These are phyloP conservation scores for Candida oleophila DNA, from an alignment of 805 yeast genomes.

Conservation along the genomic window DNA sequence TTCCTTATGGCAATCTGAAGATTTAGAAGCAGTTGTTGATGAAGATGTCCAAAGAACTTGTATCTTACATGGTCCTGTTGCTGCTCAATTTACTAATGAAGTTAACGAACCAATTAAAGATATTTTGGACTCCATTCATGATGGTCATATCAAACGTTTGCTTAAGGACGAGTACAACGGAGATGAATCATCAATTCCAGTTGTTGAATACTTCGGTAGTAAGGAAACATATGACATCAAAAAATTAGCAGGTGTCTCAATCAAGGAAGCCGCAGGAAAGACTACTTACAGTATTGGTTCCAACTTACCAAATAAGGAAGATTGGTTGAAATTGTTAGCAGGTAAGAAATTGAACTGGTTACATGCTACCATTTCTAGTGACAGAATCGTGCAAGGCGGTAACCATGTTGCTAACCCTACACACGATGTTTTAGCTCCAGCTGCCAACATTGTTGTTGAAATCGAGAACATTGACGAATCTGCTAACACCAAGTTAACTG, in stretches of 20 bases:
- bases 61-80: constrained; percentile 97
- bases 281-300: constrained; percentile 40
- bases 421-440: constrained; percentile 77
- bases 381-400: constrained; percentile 80
- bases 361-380: constrained; percentile 79
- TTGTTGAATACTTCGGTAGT: constrained; percentile 86
- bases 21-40: constrained; percentile 91
- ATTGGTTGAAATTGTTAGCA: constrained; percentile 82
- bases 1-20: constrained; percentile 98
- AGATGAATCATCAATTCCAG: constrained; percentile 74
- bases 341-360: constrained; percentile 84
- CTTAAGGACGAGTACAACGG: constrained; percentile 68
- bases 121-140: constrained; percentile 83
- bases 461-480: constrained; percentile 49
- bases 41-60: constrained; percentile 99
- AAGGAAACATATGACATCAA: constrained; percentile 42
- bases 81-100: constrained; percentile 84
- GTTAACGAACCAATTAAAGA: constrained; percentile 92
- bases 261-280: constrained; percentile 26
- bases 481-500: constrained; percentile 58
- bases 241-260: constrained; percentile 34
- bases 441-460: constrained; percentile 57
- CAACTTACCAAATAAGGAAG: constrained; percentile 28
- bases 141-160: constrained; percentile 78
- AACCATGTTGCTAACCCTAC: constrained; percentile 79